Evolutionary conservation across 768 basidiomycete genomes (phyloP).

Genomic region (Suillus discolor): DNA sequence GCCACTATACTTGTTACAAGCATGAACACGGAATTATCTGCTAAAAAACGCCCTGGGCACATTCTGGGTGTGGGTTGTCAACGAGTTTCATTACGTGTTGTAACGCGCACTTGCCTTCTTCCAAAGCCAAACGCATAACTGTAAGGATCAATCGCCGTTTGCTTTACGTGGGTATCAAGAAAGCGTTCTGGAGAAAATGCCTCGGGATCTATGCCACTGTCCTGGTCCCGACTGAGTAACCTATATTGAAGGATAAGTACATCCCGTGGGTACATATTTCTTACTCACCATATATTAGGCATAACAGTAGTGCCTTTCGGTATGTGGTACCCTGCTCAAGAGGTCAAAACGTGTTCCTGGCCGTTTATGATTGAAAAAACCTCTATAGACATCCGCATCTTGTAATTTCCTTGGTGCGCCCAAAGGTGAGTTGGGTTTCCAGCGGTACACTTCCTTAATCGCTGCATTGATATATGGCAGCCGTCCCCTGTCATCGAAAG

Average conservation of each 20-base stretch:
- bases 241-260: not conserved
- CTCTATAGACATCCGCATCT: slow-evolving; percentile 15
- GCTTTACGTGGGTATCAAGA: slow-evolving; percentile 4
- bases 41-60: slow-evolving; percentile 9
- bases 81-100: not conserved
- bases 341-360: not conserved
- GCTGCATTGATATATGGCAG: slow-evolving; percentile 40
- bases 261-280: not conserved
- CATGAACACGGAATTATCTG: slow-evolving; percentile 9
- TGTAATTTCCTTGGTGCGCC: slow-evolving; percentile 16
- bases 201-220: slow-evolving; percentile 8
- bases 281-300: slow-evolving; percentile 7
- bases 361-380: not conserved
- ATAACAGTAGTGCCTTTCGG: slow-evolving; percentile 7
- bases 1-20: slow-evolving; percentile 6
- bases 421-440: slow-evolving; percentile 16
- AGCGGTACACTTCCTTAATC: slow-evolving; percentile 26
- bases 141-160: slow-evolving; percentile 7
- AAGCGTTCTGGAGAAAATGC: slow-evolving; percentile 11
- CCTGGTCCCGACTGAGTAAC: slow-evolving; percentile 7
- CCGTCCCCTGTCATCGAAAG: slow-evolving; percentile 40
- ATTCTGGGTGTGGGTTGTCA: not conserved
- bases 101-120: not conserved
- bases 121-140: slow-evolving; percentile 13
- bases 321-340: slow-evolving; percentile 7